Conservation (phyloP, 345 rosid species). For the Salix exigua region DNA sequence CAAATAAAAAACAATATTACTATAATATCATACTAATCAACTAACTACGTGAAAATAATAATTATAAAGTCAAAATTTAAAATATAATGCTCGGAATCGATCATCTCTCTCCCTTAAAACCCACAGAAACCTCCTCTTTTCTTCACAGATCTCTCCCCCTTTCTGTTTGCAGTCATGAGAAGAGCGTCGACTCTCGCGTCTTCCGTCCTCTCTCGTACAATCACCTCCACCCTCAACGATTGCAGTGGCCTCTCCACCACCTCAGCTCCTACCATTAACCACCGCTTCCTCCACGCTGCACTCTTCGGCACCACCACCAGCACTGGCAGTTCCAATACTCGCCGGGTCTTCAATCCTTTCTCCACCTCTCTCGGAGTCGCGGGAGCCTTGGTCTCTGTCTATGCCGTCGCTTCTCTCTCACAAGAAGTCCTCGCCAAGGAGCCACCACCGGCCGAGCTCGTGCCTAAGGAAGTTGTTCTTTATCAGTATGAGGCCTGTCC, state of each 20-base stretch:
- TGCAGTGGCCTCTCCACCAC: conserved; percentile 13
- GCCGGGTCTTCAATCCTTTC: conserved; percentile 30
- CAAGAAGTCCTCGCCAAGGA: conserved; percentile 57
- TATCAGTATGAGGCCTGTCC: conserved; percentile 98
- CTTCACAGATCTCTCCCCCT: neutral
- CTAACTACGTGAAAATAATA: no score
- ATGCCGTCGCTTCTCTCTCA: conserved; percentile 26
- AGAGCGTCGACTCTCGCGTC: conserved; percentile 32
- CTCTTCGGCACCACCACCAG: conserved; percentile 33
- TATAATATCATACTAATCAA: no score
- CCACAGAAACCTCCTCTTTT: neutral
- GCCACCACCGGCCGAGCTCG: conserved; percentile 27
- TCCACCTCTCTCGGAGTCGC: conserved; percentile 26
- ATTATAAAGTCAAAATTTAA: no score
- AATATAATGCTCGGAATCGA: neutral
- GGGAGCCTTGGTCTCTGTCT: conserved; percentile 28
- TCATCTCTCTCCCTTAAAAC: neutral
- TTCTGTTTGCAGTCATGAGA: conserved; percentile 30
- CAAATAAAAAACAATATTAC: no score
- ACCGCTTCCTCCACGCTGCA: conserved; percentile 23
- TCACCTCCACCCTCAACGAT: conserved; percentile 17
- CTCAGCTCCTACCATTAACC: conserved; percentile 1
- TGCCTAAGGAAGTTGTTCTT: conserved; percentile 65
- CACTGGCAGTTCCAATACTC: conserved; percentile 14
- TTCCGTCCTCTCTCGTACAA: conserved; percentile 32